Percentiles rank a stretch among this genome's conserved stretches.
phyloP scores from a whole-genome alignment of 768 basidiomycete species.

The Hygrophorus pudorinus region DNA sequence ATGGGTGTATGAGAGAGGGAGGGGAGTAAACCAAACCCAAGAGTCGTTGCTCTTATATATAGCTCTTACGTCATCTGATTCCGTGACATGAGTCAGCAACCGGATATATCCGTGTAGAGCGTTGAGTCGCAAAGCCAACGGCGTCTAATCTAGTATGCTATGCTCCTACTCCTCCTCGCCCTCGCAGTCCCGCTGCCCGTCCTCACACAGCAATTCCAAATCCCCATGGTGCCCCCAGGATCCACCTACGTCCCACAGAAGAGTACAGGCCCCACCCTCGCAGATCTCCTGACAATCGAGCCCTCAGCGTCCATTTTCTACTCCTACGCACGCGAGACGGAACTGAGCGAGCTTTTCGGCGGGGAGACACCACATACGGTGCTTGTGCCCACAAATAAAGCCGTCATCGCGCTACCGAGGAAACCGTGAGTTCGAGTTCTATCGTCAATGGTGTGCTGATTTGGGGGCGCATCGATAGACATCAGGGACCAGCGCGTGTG shows the following conservation, averaged over 20 bases:
- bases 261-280: constrained; percentile 43
- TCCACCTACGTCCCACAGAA: constrained; percentile 26
- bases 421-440: constrained; percentile 61
- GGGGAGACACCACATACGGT: constrained; percentile 38
- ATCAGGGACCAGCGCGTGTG: constrained; percentile 38
- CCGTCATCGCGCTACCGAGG: constrained; percentile 66
- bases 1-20: too few relatives aligned
- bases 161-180: too few relatives aligned
- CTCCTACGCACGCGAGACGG: constrained; percentile 67
- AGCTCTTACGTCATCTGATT: too few relatives aligned
- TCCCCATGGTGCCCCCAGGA: too few relatives aligned
- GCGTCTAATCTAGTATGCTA: too few relatives aligned
- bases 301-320: constrained; percentile 72
- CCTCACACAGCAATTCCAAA: too few relatives aligned
- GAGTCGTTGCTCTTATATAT: too few relatives aligned
- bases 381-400: constrained; percentile 81
- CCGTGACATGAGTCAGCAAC: too few relatives aligned
- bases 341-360: constrained; percentile 45
- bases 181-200: too few relatives aligned
- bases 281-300: constrained; percentile 74
- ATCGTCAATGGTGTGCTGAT: background rate
- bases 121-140: too few relatives aligned
- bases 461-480: constrained; percentile 23
- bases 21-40: too few relatives aligned
- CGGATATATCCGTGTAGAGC: too few relatives aligned